Conservation (phyloP, 148 eudicot species). For the Persicaria tinctoria region DNA sequence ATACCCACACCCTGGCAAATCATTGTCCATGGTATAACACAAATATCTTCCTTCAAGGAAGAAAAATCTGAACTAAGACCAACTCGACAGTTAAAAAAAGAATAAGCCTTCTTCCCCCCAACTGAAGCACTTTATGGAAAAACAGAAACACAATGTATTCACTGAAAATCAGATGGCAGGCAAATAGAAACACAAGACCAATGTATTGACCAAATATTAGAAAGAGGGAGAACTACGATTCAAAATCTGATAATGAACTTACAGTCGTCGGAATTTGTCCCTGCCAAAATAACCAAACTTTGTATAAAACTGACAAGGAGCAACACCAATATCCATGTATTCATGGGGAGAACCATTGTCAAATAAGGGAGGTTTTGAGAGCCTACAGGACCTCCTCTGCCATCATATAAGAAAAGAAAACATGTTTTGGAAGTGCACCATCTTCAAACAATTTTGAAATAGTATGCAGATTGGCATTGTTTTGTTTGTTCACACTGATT, state of each 20-base stretch:
- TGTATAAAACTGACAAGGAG: conserved; percentile 5
- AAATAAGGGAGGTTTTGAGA: background rate
- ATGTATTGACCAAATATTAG: background rate
- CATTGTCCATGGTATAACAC: background rate
- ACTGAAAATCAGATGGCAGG: background rate
- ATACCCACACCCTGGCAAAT: background rate
- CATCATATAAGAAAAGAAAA: background rate
- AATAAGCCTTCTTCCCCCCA: too few species aligned
- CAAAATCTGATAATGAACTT: background rate
- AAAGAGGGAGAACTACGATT: background rate
- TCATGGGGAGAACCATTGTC: background rate
- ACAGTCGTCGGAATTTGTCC: background rate
- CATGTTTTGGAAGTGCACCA: background rate
- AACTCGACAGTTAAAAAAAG: background rate
- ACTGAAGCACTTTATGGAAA: background rate
- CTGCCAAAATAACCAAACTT: conserved; percentile 5
- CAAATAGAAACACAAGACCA: background rate
- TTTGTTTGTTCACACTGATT: conserved; percentile 4
- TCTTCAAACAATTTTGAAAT: background rate
- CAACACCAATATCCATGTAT: background rate
- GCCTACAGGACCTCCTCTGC: conserved; percentile 7
- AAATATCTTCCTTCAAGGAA: background rate
- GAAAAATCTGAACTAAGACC: background rate
- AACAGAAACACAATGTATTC: background rate
- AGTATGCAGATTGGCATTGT: conserved; percentile 3